These are phyloP conservation scores for Cryptomeria japonica DNA, from an alignment of 75 land plant genomes.

Conservation along the genomic window DNA sequence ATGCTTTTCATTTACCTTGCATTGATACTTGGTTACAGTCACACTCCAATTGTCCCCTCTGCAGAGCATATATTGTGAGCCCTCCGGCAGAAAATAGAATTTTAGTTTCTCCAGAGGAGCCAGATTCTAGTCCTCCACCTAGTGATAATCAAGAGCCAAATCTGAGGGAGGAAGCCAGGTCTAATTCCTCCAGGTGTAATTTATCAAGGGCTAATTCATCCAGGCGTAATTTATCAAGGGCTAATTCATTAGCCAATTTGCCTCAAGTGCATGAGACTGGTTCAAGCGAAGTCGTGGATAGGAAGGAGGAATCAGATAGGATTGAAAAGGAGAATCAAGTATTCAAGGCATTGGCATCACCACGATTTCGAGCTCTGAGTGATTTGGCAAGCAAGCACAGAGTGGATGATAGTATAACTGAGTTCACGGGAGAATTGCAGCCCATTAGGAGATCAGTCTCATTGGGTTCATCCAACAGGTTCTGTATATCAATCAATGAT, in stretches of 20 bases:
- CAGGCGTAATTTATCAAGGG: neutral
- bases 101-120: neutral
- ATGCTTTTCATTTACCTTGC: conserved; percentile 73
- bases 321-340: neutral
- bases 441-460: conserved; percentile 35
- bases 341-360: neutral
- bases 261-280: neutral
- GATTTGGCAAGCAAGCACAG: conserved; percentile 12
- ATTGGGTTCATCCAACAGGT: conserved; percentile 22
- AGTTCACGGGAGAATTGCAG: conserved; percentile 11
- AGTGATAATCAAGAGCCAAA: conserved; percentile 3
- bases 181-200: neutral
- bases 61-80: conserved; percentile 38
- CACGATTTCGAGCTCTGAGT: conserved; percentile 17
- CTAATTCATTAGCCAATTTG: neutral
- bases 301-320: neutral
- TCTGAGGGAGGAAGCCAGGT: neutral
- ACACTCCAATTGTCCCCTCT: conserved; percentile 80
- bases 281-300: neutral
- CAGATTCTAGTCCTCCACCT: neutral
- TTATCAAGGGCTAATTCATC: neutral
- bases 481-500: conserved; percentile 28
- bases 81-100: conserved; percentile 5
- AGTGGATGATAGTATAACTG: neutral
- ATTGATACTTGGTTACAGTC: conserved; percentile 77